A percentile compares a stretch with the other conserved stretches of the same genome.
These are phyloP conservation scores for Trichophyton rubrum DNA, from an alignment of 2,329 filamentous ascomycete genomes.

Conservation along the genomic window DNA sequence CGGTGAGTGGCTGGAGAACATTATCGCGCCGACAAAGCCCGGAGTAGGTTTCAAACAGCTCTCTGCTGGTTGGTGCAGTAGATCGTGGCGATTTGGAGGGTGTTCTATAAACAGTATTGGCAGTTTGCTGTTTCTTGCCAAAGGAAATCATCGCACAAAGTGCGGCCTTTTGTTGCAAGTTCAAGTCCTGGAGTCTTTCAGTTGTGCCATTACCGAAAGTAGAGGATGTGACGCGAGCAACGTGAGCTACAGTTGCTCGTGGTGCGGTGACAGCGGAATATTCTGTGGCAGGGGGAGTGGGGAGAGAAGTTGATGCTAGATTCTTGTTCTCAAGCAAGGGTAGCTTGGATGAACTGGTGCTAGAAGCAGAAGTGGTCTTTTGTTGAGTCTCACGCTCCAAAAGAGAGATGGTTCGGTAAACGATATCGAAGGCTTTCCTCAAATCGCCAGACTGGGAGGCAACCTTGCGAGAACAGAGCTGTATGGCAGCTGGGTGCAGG, in stretches of 20 bases:
- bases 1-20: constrained; percentile 77
- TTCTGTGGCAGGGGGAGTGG: constrained; percentile 34
- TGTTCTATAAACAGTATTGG: constrained; percentile 23
- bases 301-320: constrained; percentile 44
- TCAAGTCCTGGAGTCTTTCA: constrained; percentile 74
- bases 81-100: constrained; percentile 48
- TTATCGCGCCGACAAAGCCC: constrained; percentile 73
- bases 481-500: constrained; percentile 84
- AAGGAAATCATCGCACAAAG: constrained; percentile 77
- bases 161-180: constrained; percentile 91
- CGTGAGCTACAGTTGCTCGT: constrained; percentile 74
- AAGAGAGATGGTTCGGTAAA: constrained; percentile 75
- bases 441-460: constrained; percentile 88
- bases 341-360: constrained; percentile 55
- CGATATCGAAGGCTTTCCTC: constrained; percentile 90
- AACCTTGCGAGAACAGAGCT: constrained; percentile 88
- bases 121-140: constrained; percentile 48
- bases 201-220: constrained; percentile 81
- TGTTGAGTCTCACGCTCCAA: constrained; percentile 72
- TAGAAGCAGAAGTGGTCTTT: constrained; percentile 43
- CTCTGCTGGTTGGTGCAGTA: constrained; percentile 66
- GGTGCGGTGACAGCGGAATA: constrained; percentile 72
- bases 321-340: constrained; percentile 75
- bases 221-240: constrained; percentile 80
- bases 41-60: constrained; percentile 72